phyloP scores from a whole-genome alignment of 1,284 basidiomycete genomes.

The Hemileia vastatrix region DNA sequence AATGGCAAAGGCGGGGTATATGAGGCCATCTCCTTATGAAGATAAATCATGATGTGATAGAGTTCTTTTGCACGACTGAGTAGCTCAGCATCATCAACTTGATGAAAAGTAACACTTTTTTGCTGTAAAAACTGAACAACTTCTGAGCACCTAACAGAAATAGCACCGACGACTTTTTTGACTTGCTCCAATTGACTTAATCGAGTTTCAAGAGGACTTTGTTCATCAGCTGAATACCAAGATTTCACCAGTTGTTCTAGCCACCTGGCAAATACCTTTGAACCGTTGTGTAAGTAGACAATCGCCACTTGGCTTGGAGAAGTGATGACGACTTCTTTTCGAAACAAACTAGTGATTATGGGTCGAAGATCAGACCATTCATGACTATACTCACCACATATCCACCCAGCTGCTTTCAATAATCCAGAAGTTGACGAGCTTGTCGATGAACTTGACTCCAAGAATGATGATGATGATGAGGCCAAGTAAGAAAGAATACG shows the following conservation, averaged over 20 bases:
- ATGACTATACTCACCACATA: conserved; percentile 81
- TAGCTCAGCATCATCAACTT: conserved; percentile 9
- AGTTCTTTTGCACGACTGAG: conserved; percentile 15
- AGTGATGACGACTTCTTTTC: neutral
- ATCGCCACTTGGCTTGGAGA: conserved; percentile 13
- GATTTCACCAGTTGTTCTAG: neutral
- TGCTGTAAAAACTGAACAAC: neutral
- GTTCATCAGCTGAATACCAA: neutral
- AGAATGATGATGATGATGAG: conserved; percentile 52
- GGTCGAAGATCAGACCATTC: conserved; percentile 36
- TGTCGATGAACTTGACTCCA: conserved; percentile 54
- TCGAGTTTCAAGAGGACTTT: neutral
- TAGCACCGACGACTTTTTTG: conserved; percentile 7
- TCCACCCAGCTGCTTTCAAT: conserved; percentile 84
- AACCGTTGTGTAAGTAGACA: conserved; percentile 13
- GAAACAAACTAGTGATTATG: conserved; percentile 51
- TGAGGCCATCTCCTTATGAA: conserved; percentile 1
- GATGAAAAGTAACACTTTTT: neutral
- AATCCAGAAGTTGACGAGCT: conserved; percentile 51
- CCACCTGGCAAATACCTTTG: conserved; percentile 26
- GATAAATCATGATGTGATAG: neutral
- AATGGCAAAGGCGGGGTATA: neutral
- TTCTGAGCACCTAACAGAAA: conserved; percentile 1
- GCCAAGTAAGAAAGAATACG: conserved; percentile 51
- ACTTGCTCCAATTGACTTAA: conserved; percentile 4